Base-by-base conservation (phyloP, 306 rosid species). In the Crotalaria pallida region DNA sequence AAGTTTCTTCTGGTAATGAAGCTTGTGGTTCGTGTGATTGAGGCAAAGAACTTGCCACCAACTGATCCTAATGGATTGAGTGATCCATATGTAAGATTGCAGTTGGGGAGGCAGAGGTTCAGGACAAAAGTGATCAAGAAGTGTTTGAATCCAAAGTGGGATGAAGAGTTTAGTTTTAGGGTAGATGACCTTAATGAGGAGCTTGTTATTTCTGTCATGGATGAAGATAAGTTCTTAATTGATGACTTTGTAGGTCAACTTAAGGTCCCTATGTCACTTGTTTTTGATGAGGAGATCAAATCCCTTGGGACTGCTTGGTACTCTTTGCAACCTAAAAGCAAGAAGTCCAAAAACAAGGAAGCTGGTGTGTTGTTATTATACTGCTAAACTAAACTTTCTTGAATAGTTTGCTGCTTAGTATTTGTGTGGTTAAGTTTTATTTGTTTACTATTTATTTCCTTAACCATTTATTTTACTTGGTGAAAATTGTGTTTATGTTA, bases 71-170 rank as follows among this genome's bases (percentile, higher is more conserved):
- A 95, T 75, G 99, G 97, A 27, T 80, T 87, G 18, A 89, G 96
- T 81, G 97, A 95, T 85, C 97, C 97, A 26, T 95, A 95, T 72
- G 99, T 95, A 74, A 78, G 84, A 87, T 45, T 95, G 36, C 95
- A 89, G 69, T 80, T 95, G 75, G 99, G 99, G 53, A 89, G 61
- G 85, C 99, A 95, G 72, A 95, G 73, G 92, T 73, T 72, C 64
- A 87, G 51, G 81, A 89, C 96, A 55, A 91, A 89, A 76, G 97
- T 91, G 76, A 79, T 95, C 60, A 95, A 91, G 91, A 95, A 95
- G 83, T 55, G 80, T 72, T 80, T 89, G 81, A 91, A 86, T 82
- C 97, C 99, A 0, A 81, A 75, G 51, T 95, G 99, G 99, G 86
- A 87, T 2, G 96, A 95, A 76, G 99, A 87, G 70, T 95, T 95